Conservation (phyloP, 2,329 filamentous ascomycete species). For the Paramyrothecium roridum region DNA sequence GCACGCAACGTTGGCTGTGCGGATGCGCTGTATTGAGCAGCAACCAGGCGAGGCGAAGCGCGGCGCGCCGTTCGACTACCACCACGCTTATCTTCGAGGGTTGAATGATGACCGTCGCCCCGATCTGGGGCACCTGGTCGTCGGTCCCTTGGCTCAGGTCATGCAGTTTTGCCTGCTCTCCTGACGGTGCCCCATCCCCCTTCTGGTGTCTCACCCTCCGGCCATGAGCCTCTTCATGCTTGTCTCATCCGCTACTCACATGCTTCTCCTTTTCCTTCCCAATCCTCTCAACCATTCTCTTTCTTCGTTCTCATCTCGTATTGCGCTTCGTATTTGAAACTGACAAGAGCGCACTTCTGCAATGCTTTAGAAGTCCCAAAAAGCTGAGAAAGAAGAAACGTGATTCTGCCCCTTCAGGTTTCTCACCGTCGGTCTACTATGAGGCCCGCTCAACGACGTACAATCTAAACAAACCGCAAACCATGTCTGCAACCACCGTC, state of each 20-base stretch:
- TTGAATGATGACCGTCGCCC: background rate
- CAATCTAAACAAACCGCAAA: conserved; percentile 5
- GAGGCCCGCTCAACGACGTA: conserved; percentile 9
- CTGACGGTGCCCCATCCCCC: background rate
- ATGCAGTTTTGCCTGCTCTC: background rate
- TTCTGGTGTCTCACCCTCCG: background rate
- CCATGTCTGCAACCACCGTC: conserved; percentile 18
- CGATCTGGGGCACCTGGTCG: background rate
- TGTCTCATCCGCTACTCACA: background rate
- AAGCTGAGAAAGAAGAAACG: conserved; percentile 19
- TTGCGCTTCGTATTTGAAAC: background rate
- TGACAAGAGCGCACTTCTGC: conserved; percentile 8
- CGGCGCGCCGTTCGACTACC: background rate
- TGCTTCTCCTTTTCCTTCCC: background rate
- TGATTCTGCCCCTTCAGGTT: conserved; percentile 12
- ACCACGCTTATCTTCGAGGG: background rate
- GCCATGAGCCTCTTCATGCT: background rate
- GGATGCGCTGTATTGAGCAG: too few species aligned
- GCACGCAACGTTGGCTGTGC: background rate
- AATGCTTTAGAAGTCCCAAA: conserved; percentile 10
- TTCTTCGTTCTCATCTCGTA: conserved; percentile 3
- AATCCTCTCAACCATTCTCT: conserved; percentile 2
- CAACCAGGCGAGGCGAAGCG: background rate
- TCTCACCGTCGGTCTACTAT: background rate
- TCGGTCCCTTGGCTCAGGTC: background rate